phyloP scores from a whole-genome alignment of 139 green algal genomes.

The Monoraphidium neglectum region DNA sequence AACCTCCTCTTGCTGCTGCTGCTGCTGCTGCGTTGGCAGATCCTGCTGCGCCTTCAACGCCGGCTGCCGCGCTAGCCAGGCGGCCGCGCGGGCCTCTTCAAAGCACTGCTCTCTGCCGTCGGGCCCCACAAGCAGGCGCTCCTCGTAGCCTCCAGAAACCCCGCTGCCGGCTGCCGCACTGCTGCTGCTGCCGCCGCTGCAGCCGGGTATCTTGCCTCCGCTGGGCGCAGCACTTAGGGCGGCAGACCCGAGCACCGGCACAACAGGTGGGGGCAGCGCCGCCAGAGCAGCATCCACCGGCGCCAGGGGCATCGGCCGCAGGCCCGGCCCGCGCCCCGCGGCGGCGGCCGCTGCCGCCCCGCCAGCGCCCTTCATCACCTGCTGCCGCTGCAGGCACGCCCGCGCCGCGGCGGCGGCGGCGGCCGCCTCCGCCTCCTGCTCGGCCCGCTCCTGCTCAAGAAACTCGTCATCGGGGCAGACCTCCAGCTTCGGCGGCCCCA shows the following conservation, averaged over 20 bases:
- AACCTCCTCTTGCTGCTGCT: neutral
- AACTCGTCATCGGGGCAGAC: conserved; percentile 83
- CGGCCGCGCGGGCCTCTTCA: conserved; percentile 67
- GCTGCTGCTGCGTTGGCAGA: neutral
- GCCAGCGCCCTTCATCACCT: no score
- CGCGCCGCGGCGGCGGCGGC: no score
- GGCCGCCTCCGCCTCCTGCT: no score
- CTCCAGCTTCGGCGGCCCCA: conserved; percentile 35
- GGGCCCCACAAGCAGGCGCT: conserved; percentile 1
- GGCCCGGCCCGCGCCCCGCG: no score
- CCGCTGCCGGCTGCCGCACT: no score
- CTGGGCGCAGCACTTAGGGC: neutral
- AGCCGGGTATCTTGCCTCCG: neutral
- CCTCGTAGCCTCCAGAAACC: conserved; percentile 7
- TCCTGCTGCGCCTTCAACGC: neutral
- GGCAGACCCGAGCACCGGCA: neutral
- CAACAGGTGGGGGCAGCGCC: neutral
- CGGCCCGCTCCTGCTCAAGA: conserved; percentile 19
- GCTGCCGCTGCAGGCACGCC: no score
- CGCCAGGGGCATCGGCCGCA: neutral
- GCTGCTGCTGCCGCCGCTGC: no score
- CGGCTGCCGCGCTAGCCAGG: conserved; percentile 28
- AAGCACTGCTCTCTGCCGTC: conserved; percentile 68
- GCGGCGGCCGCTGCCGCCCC: no score
- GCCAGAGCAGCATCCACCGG: neutral